Conservation (phyloP, 495 filamentous ascomycete genomes). For the Lophiotrema nucula region DNA sequence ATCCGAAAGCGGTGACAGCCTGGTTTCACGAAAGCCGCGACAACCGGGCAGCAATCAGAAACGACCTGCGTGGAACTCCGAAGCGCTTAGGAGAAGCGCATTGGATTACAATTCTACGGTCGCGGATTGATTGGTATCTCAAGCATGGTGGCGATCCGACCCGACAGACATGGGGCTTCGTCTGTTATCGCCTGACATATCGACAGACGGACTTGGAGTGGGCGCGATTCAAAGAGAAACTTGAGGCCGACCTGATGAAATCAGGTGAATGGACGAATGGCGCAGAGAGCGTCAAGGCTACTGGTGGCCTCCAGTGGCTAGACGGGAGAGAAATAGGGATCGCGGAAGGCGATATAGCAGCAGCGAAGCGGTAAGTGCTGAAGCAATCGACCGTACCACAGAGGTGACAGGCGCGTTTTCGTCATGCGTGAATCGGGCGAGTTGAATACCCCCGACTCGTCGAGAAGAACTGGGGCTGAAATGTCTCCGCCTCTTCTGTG, state of each 20-base stretch:
- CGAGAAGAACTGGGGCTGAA: no score
- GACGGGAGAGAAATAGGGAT: slow-evolving; percentile 8
- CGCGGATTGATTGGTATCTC: background rate
- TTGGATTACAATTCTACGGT: slow-evolving; percentile 15
- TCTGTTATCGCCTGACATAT: slow-evolving; percentile 14
- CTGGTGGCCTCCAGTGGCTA: slow-evolving; percentile 3
- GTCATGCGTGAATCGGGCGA: no score
- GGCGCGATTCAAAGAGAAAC: slow-evolving; percentile 7
- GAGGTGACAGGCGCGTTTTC: no score
- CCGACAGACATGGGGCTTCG: slow-evolving; percentile 13
- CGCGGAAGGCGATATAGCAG: slow-evolving; percentile 11
- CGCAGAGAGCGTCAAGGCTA: slow-evolving; percentile 1
- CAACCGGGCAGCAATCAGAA: background rate
- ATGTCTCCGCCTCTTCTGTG: no score
- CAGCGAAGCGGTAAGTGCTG: slow-evolving; percentile 14
- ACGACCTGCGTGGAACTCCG: slow-evolving; percentile 4
- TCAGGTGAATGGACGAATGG: slow-evolving; percentile 16
- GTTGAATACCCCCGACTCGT: no score
- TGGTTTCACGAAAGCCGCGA: background rate
- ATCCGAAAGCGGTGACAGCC: background rate
- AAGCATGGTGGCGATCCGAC: background rate
- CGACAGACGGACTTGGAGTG: slow-evolving; percentile 4
- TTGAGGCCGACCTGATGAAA: slow-evolving; percentile 2
- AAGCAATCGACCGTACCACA: no score
- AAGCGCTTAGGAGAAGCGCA: slow-evolving; percentile 9